phyloP scores from a whole-genome alignment of 1,284 basidiomycete species.

The Sporisorium iseilematis-ciliati region DNA sequence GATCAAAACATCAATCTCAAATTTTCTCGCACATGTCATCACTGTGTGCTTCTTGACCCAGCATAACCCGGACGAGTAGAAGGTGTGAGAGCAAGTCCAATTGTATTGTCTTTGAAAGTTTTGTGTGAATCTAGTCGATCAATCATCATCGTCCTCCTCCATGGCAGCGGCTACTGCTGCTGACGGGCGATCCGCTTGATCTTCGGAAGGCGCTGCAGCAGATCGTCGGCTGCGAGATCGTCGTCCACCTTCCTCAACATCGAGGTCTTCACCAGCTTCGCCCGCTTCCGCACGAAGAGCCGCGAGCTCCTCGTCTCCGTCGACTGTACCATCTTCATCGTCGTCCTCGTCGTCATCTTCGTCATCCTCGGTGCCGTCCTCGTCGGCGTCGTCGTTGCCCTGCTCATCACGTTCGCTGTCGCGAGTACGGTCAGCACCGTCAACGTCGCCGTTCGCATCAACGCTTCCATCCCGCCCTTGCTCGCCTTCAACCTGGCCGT shows the following conservation, averaged over 20 bases:
- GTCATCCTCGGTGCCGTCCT: slow-evolving; percentile 33
- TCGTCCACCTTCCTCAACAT: slow-evolving; percentile 21
- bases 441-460: slow-evolving; percentile 25
- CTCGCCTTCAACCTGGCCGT: slow-evolving; percentile 10
- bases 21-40: not conserved
- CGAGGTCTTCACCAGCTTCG: slow-evolving; percentile 47
- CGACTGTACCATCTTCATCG: slow-evolving; percentile 54
- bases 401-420: slow-evolving; percentile 21
- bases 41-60: too few relatives aligned
- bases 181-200: not conserved
- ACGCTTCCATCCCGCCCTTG: not conserved
- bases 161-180: slow-evolving; percentile 21
- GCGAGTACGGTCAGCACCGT: slow-evolving; percentile 9
- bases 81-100: not conserved
- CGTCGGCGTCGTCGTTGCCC: slow-evolving; percentile 32
- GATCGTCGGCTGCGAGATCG: slow-evolving; percentile 33
- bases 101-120: slow-evolving; percentile 3
- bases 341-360: slow-evolving; percentile 43
- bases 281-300: slow-evolving; percentile 55
- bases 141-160: slow-evolving; percentile 34
- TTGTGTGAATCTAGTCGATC: not conserved
- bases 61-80: not conserved
- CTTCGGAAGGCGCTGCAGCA: slow-evolving; percentile 7
- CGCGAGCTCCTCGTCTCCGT: slow-evolving; percentile 64
- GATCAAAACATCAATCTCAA: not conserved